Base-by-base conservation (phyloP, 352 stramenopile species). In the Phytopythium sindhum region DNA sequence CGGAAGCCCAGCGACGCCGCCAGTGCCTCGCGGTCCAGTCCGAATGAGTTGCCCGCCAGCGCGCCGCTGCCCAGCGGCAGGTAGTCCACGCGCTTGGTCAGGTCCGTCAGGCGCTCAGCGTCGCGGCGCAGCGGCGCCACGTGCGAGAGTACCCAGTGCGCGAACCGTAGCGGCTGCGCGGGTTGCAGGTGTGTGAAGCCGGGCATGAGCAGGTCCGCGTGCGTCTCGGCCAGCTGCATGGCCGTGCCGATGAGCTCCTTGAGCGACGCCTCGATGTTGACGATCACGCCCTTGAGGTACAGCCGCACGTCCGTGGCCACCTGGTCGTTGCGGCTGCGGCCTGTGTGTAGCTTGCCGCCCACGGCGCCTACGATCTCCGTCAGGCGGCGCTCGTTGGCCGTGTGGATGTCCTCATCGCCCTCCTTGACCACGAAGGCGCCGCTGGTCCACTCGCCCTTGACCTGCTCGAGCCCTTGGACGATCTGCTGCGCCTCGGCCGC, bases 331-430 rank as follows among this genome's bases (percentile, higher is more conserved):
- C 92, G 89, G 58, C 89, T 97, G 65, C 93, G 84, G 10, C 92
- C 91, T 1, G 97, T 99, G 82, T 99, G 97, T 44, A 99, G 75
- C 73, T 99, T 99, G 66, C 97, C 97, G 50, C 96, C 97, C 37
- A 97, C 86, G n/a, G 84, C 76, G 51, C 97, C 97, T 58, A 99
- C 91, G 55, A 99, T 79, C 82, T 99, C 97, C 0, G 96, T 99
- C 17, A 99, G 84, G 10, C 97, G 91, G 57, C 97, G 93, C 75
- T 99, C 97, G 73, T 99, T 99, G 50, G 97, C 97, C 50, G 97
- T 99, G 80, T 99, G 97, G 71, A 99, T 99, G 79, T 99, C 97
- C 77, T 99, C 97, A 75, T 99, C 97, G 48, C 94, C 93, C 12
- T 93, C 73, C 65, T 98, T 97, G 19, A 96, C 68, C 61, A 91